Base-by-base conservation (phyloP, 129 eudicot genomes). In the Saposhnikovia divaricata region DNA sequence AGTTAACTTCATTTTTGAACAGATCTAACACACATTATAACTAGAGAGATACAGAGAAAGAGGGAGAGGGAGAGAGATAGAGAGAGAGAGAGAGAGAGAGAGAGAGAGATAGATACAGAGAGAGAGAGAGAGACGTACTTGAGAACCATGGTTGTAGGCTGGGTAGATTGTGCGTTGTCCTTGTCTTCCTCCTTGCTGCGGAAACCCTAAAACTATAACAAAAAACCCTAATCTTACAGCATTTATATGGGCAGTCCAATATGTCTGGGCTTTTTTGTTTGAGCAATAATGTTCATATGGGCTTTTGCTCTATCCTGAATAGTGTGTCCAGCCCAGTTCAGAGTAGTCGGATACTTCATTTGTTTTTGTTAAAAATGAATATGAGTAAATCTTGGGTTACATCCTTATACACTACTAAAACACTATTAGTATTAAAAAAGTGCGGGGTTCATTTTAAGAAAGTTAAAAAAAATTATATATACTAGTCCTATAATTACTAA, bases 111-210 rank as follows among this genome's bases (percentile, higher is more conserved):
- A 12, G 50, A 47, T 13, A 47, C 15, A 9, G 48, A 45, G 48
- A 9, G 48, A 45, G 68, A 59, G 68, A 59, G 75, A 72, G 48
- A 72, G 27, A 39, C 76, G 25, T 72, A 72, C 76, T 72, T 72
- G 46, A 72, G 76, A 72, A 72, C 76, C 76, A 72, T 72, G 76
- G 76, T 19, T 40, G 76, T 9, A 15, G 25, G 47, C 46, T 72
- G 46, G 76, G 46, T 72, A 39, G 46, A 19, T 9, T 72, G 76
- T 34, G 74, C 44, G 23, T 13, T 70, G 75, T 19, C n/a, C n/a
- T n/a, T 18, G 42, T 39, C 50, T 72, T 19, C 76, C 45, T 38
- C 34, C 34, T 21, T 10, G 69, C 69, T 61, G 69, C 69, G 37
- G 69, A 61, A 61, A 61, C 69, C 69, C 69, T 61, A 61, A 50